phyloP scores from a whole-genome alignment of 257 asterid species.

The Thymus mandschuricus region DNA sequence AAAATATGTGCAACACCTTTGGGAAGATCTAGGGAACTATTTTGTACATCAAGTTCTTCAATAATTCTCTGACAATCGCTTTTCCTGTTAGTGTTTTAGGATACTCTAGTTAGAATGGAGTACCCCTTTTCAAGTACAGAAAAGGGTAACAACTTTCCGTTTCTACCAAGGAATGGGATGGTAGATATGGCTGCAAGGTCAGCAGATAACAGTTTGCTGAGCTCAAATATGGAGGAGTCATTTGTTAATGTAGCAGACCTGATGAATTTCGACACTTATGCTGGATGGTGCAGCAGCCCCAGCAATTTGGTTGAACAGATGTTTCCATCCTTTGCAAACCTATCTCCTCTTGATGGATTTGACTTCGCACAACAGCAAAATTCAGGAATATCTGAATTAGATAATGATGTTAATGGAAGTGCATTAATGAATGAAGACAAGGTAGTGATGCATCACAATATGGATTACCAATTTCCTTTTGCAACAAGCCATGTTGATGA shows the following conservation, averaged over 20 bases:
- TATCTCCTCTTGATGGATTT: conserved; percentile 50
- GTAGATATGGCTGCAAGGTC: conserved; percentile 44
- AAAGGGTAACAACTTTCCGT: conserved; percentile 40
- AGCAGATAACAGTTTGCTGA: conserved; percentile 40
- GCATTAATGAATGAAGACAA: conserved; percentile 35
- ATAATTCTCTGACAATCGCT: conserved; percentile 22
- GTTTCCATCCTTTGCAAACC: conserved; percentile 52
- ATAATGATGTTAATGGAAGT: conserved; percentile 42
- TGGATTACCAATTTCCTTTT: conserved; percentile 37
- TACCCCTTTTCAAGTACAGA: conserved; percentile 41
- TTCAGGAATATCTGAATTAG: conserved; percentile 36
- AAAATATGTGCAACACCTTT: conserved; percentile 7
- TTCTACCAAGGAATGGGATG: conserved; percentile 41
- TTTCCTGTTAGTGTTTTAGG: conserved; percentile 2
- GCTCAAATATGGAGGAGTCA: conserved; percentile 50
- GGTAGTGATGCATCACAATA: conserved; percentile 37
- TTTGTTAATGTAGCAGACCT: conserved; percentile 47
- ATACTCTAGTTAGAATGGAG: conserved; percentile 43
- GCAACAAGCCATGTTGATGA: conserved; percentile 39
- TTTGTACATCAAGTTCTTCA: conserved; percentile 22
- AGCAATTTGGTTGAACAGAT: conserved; percentile 55
- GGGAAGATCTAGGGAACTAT: conserved; percentile 20
- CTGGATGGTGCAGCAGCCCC: conserved; percentile 75
- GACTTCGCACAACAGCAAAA: conserved; percentile 48
- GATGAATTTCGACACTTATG: conserved; percentile 59